Base-by-base conservation (phyloP, 805 yeast genomes). In the Candida saitoana region DNA sequence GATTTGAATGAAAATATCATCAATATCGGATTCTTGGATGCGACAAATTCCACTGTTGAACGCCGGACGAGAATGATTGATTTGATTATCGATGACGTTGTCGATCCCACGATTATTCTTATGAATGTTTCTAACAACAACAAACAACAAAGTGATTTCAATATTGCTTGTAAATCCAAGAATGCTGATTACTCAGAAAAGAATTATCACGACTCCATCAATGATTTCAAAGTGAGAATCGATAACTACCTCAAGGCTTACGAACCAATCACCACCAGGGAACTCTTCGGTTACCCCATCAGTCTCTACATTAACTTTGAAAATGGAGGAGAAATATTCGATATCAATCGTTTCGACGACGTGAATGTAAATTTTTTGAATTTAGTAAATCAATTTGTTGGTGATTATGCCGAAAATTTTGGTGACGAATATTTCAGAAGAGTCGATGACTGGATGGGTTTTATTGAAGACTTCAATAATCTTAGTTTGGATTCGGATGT, bases 71-170 rank as follows among this genome's bases (percentile, higher is more conserved):
- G 59, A 34, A 58, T 69, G 60, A 49, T 67, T n/a, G 39, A 49
- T 11, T 44, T 39, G 18, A 44, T 62, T 1, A 17, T 36, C 9
- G 38, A 36, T 5, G 17, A 36, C 5, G 16, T 36, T 5, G 20
- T 12, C 8, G 59, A 60, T 7, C 44, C 50, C 35, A 69, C 71
- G 36, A 72, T 84, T 2, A 56, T 80, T 11, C 66, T 83, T 6
- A 61, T 84, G 33, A 85, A 84, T 54, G 74, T 84, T 20, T 71
- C 76, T 48, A 80, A 86, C 52, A 59, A 68, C n/a, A 76, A 80
- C 54, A 58, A 59, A 22, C 67, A 67, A 14, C 68, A 80, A 22
- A 60, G 81, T 49, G 67, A 75, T 44, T 84, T 58, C 57, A 84
- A 84, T 59, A 79, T 83, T 41, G 80, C 76, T 50, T 76, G 79